Base-by-base conservation (phyloP, 768 basidiomycete species). In the Trametopsis cervina region DNA sequence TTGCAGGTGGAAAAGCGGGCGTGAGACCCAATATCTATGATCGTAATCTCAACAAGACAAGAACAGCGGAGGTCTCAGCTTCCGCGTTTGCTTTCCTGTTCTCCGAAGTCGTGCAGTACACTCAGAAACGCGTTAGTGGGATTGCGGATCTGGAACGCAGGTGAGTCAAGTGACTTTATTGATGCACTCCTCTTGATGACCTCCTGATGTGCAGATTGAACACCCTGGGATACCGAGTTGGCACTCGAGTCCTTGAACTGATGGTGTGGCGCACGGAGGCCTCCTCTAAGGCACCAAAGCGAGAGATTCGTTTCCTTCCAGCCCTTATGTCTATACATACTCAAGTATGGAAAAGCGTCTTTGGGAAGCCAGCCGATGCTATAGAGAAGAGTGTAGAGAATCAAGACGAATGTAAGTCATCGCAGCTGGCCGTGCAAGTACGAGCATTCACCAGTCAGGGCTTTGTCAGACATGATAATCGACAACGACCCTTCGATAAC, bases 311-410 rank as follows among this genome's bases (percentile, higher is more conserved):
- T 37, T 84, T 98, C 56, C 75, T 98, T 15, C 89, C 92, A 4
- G 86, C 89, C 3, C 76, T 99, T 46, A 91, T 94, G 83, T 85
- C 83, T 60, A 82, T 99, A 44, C 95, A 97, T 58, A 93, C 91
- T 1, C 90, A 95, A 57, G 83, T 98, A 21, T 99, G 95, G 86
- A 82, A 84, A 49, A 87, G 92, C 24, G 85, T 94, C 15, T 99
- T 95, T 60, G 92, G 92, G 7, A 89, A 85, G 63, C 76, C 91
- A 7, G 96, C 96, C 18, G 95, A 97, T 62, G 91, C 87, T 2
- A 81, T 99, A 47, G 94, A 99, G 67, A 88, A 91, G 70, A 93
- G 90, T 55, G 90, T 97, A 0, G 93, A 96, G 65, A 91, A 95
- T 50, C 84, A 89, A 17, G 95, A 98, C 62, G 96, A 99, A 74